Conservation (phyloP, 169 alveolate genomes). For the Cyclospora cayetanensis region DNA sequence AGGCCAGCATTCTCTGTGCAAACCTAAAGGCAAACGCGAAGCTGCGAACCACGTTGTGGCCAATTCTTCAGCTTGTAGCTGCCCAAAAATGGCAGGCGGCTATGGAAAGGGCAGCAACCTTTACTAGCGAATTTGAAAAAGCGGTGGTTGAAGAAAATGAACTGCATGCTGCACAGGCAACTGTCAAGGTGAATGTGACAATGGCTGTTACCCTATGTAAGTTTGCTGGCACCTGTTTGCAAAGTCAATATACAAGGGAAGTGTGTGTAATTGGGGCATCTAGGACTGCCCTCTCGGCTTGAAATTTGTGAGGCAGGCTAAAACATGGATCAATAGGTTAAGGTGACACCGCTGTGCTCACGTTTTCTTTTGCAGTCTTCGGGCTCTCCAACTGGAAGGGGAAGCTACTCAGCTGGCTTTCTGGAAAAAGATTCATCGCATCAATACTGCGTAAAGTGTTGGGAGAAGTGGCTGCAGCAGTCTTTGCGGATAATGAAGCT, state of each 20-base stretch:
- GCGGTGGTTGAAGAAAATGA: not conserved
- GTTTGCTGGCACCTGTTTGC: no score
- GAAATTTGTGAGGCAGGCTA: no score
- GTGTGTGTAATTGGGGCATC: no score
- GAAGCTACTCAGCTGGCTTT: not conserved
- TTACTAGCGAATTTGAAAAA: not conserved
- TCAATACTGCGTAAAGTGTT: constrained; percentile 11
- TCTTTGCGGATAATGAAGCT: not conserved
- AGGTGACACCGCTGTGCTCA: no score
- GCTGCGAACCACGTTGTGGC: constrained; percentile 15
- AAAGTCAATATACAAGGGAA: no score
- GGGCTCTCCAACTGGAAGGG: constrained; percentile 37
- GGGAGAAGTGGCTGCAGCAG: constrained; percentile 11
- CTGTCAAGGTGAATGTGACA: constrained; percentile 9
- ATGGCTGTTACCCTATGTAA: constrained; percentile 12
- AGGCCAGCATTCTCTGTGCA: constrained; percentile 39
- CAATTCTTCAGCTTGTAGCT: constrained; percentile 5
- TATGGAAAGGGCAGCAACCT: not conserved
- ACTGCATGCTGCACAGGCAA: not conserved
- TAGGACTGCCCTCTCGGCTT: no score
- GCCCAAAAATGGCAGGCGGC: not conserved
- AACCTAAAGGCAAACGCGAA: not conserved
- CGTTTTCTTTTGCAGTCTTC: constrained; percentile 6
- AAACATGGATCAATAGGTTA: no score
- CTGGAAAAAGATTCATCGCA: not conserved